Base-by-base conservation (phyloP, 305 asterid genomes). In the Solanum hybrid region DNA sequence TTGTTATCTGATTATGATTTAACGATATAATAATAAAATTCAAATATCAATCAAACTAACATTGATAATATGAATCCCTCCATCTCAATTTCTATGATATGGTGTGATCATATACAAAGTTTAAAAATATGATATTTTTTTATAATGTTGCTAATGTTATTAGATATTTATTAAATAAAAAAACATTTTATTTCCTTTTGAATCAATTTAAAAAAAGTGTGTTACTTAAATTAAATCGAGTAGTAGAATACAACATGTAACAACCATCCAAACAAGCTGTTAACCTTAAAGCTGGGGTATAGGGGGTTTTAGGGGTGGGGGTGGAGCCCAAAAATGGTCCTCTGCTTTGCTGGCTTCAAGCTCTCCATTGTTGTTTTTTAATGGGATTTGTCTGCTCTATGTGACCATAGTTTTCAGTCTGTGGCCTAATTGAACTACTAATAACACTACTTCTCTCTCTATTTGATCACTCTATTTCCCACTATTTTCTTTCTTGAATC, bases 281-380 rank as follows among this genome's bases (percentile, higher is more conserved):
- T 29, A 72, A 75, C 79, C 79, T 32, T 79, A n/a, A 78, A 38
- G 68, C 34, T 3, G 22, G 34, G 87, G 34, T 38, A n/a, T 8
- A 8, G 34, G 24, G 33, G 51, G 6, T 31, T 32, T 22, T 6
- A 10, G 78, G 79, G 11, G 37, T 3, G 31, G 85, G 57, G 85
- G 85, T 95, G 98, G 99, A 91, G 92, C 98, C 99, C 97, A 91
- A 89, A 75, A 85, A 91, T 92, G 96, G 97, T 96, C 98, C 95
- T 90, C 87, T 93, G 95, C 98, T 93, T 93, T 91, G 98, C 97
- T 95, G 98, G 95, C 95, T 94, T 86, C 88, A 92, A 95, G 94
- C 95, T 95, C 95, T 92, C 91, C 93, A 57, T 93, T 92, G 94
- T 92, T 95, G 95, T 94, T 92, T 94, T 92, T 93, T 96, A 94